Percentiles rank a stretch among this genome's conserved stretches.
Conservation (phyloP, 129 eudicot species). For the Escallonia herrerae region DNA sequence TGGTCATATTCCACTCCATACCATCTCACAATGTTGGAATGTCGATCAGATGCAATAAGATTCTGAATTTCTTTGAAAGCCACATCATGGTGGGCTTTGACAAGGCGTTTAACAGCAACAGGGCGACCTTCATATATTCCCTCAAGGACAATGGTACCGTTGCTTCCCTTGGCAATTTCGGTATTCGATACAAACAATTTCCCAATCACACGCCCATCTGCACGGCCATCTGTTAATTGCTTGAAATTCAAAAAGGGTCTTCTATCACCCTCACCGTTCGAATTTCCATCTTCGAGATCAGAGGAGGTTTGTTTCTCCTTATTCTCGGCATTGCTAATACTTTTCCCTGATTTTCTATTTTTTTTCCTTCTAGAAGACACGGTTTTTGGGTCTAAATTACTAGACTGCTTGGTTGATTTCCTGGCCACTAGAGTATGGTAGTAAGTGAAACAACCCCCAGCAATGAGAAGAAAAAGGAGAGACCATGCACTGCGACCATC, state of each 20-base stretch:
- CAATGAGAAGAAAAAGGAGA: constrained; percentile 17
- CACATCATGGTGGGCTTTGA: constrained; percentile 79
- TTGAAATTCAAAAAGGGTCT: constrained; percentile 34
- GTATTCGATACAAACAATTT: constrained; percentile 63
- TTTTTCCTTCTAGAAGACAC: constrained; percentile 55
- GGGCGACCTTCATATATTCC: constrained; percentile 88
- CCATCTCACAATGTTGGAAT: constrained; percentile 83
- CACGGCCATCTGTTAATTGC: constrained; percentile 18
- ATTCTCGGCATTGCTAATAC: constrained; percentile 20
- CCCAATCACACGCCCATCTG: constrained; percentile 68
- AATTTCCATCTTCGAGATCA: constrained; percentile 30
- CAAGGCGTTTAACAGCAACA: constrained; percentile 96
- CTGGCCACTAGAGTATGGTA: constrained; percentile 13
- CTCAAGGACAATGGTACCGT: constrained; percentile 89
- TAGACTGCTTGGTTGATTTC: constrained; percentile 21
- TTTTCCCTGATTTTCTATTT: constrained; percentile 51
- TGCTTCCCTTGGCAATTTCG: constrained; percentile 97
- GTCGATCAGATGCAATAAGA: constrained; percentile 88
- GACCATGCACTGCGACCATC: constrained; percentile 17
- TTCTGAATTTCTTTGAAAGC: constrained; percentile 92
- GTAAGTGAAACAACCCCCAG: constrained; percentile 30
- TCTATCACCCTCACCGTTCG: constrained; percentile 30
- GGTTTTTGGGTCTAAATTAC: constrained; percentile 14
- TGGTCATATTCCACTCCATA: constrained; percentile 90
- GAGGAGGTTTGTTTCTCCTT: constrained; percentile 12